phyloP scores from a whole-genome alignment of 805 yeast species.

The Nakazawaea wickerhamii region DNA sequence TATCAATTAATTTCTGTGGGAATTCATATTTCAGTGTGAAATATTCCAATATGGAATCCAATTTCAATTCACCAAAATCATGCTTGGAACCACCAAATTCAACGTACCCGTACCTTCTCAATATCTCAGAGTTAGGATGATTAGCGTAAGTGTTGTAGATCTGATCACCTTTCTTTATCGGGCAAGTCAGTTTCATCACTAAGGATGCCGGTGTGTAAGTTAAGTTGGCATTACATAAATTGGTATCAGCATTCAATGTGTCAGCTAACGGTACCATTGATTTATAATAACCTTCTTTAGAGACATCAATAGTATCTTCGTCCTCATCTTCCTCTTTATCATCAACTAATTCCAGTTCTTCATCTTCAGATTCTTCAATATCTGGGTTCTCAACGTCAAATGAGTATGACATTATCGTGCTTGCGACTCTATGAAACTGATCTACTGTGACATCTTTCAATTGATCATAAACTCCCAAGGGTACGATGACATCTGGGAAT shows the following conservation, averaged over 20 bases:
- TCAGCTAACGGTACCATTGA: constrained; percentile 95
- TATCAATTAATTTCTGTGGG: constrained; percentile 27
- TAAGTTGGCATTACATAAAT: constrained; percentile 67
- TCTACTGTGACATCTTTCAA: constrained; percentile 37
- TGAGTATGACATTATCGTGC: constrained; percentile 81
- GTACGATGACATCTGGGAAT: constrained; percentile 34
- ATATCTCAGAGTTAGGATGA: constrained; percentile 83
- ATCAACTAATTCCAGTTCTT: constrained; percentile 26
- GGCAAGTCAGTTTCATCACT: constrained; percentile 65
- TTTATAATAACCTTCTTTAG: constrained; percentile 45
- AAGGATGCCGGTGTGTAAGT: constrained; percentile 43
- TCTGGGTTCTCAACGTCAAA: constrained; percentile 63
- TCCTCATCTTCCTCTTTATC: constrained; percentile 22
- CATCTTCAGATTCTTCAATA: constrained; percentile 22
- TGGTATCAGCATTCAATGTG: constrained; percentile 80
- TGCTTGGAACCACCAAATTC: constrained; percentile 63
- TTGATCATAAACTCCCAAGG: constrained; percentile 30
- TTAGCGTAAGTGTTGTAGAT: constrained; percentile 87
- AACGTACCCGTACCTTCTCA: constrained; percentile 89
- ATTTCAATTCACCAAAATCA: constrained; percentile 76
- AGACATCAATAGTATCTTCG: constrained; percentile 26
- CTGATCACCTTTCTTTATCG: constrained; percentile 63
- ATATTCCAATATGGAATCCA: constrained; percentile 34
- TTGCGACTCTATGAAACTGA: constrained; percentile 68
- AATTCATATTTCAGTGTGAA: constrained; percentile 25